Evolutionary conservation across 129 eudicot genomes (phyloP), one percentile per base, ranked within the genome.

Genomic region (Oenanthe sinensis): DNA sequence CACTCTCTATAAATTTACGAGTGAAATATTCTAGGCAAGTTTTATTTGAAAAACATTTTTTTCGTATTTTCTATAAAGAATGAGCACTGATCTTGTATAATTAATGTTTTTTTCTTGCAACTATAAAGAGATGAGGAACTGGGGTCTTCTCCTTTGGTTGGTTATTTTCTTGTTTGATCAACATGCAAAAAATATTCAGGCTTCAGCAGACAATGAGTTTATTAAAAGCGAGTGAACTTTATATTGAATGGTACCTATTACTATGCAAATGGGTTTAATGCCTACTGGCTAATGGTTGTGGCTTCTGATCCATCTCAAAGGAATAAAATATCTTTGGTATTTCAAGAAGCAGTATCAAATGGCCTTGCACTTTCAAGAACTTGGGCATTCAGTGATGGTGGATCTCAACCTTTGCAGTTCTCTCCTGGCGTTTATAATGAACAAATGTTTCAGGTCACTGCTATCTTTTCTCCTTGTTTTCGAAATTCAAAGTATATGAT

Each of bases 361-460:
- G 85, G 85, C 79, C 92, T 88, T 74, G 17, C 74, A 11, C 77
- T 91, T 54, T 83, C 83, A n/a, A 87, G 96, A 77, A 83, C 88
- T 75, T 91, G 96, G 96, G 96, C 89, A 43, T 91, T 91, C 76
- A 82, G 85, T 42, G 96, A 91, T 79, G 93, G 88, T 62, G 91
- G 88, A 33, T 47, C 52, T 40, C 75, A 77, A 26, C 79, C 93
- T 46, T 75, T 91, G 28, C 97, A 89, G 79, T 50, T 26, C 28
- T 89, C 97, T 33, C 97, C 97, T 62, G 91, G 91, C 40, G 82
- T 84, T 16, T 91, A 91, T 67, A 89, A 91, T 81, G 91, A 91
- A 81, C 83, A 76, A 20, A 85, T 84, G 91, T 91, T 88, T 82
- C 84, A 85, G 87, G 96, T 90, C 16, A 22, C 52, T n/a, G 30